Percentiles rank a stretch among this genome's conserved stretches.
Evolutionary conservation across 164 flowering plant genomes (phyloP).

Genomic region (Santalum album): DNA sequence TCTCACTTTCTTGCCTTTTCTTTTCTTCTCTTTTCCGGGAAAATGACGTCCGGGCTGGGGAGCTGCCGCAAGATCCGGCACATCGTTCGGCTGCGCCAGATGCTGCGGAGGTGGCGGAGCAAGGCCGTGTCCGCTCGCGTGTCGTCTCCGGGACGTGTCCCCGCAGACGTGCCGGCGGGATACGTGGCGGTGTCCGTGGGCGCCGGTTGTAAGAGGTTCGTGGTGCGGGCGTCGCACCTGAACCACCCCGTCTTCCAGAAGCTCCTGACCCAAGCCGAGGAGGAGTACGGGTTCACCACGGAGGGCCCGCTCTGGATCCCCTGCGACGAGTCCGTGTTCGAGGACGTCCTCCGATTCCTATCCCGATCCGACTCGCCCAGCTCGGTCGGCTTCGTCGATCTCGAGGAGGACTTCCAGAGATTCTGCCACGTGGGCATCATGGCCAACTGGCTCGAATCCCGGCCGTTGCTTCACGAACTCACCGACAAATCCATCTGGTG

Average conservation of each 20-base stretch:
- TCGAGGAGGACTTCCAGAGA: no score
- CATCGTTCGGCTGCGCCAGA: constrained; percentile 55
- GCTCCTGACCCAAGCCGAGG: constrained; percentile 67
- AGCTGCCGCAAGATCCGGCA: constrained; percentile 54
- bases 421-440: constrained; percentile 35
- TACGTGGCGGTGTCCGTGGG: constrained; percentile 81
- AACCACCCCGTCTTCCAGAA: constrained; percentile 73
- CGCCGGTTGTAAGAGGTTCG: constrained; percentile 42
- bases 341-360: constrained; percentile 52
- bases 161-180: constrained; percentile 71
- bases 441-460: constrained; percentile 49
- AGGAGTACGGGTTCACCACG: constrained; percentile 66
- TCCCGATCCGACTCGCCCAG: constrained; percentile 37
- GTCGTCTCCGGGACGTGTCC: constrained; percentile 23
- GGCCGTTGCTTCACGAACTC: constrained; percentile 46
- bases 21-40: constrained; percentile 1
- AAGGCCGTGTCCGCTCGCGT: constrained; percentile 43
- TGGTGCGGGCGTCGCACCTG: constrained; percentile 65
- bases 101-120: constrained; percentile 70
- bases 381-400: constrained; percentile 38
- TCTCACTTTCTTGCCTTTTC: no score
- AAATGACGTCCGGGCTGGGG: constrained; percentile 31
- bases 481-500: constrained; percentile 21
- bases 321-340: constrained; percentile 74
- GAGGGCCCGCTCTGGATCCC: constrained; percentile 76